Conservation (phyloP, 1,139 yeast species). For the Zygosaccharomyces pseudobailii region DNA sequence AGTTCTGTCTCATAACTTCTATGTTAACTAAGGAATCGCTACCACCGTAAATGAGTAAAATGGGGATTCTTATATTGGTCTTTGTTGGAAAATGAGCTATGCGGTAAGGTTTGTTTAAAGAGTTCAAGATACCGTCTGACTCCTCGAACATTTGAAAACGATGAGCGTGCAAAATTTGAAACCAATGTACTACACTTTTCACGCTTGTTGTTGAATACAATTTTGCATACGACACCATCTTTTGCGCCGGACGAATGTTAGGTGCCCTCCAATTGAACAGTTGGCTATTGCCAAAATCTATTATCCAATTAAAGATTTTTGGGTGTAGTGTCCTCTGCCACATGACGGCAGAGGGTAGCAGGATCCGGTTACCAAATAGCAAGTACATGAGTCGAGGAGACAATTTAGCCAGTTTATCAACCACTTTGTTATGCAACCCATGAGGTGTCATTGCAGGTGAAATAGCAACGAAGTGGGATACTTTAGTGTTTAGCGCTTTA, state of each 20-base stretch:
- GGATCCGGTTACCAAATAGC: conserved; percentile 67
- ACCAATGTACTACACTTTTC: conserved; percentile 93
- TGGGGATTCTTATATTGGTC: conserved; percentile 62
- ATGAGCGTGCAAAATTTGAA: conserved; percentile 78
- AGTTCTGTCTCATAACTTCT: conserved; percentile 50
- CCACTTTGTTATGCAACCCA: conserved; percentile 68
- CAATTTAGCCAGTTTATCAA: conserved; percentile 72
- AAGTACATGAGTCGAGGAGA: conserved; percentile 72
- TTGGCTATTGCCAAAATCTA: conserved; percentile 61
- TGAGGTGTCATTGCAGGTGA: conserved; percentile 96
- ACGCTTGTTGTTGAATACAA: conserved; percentile 88
- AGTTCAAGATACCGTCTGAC: conserved; percentile 34
- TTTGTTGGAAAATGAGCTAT: conserved; percentile 48
- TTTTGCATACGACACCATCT: conserved; percentile 73
- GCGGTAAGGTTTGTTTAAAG: conserved; percentile 43
- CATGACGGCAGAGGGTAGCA: conserved; percentile 71
- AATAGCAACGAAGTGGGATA: conserved; percentile 69
- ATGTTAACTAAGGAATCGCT: conserved; percentile 82
- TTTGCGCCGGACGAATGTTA: conserved; percentile 69
- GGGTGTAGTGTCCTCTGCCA: conserved; percentile 86
- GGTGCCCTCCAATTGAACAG: conserved; percentile 74
- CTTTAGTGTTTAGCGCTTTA: conserved; percentile 60
- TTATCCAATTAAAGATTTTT: conserved; percentile 66
- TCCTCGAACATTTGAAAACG: conserved; percentile 89
- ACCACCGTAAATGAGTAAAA: conserved; percentile 74